phyloP scores from a whole-genome alignment of 345 rosid species.

The Pistacia integerrima region DNA sequence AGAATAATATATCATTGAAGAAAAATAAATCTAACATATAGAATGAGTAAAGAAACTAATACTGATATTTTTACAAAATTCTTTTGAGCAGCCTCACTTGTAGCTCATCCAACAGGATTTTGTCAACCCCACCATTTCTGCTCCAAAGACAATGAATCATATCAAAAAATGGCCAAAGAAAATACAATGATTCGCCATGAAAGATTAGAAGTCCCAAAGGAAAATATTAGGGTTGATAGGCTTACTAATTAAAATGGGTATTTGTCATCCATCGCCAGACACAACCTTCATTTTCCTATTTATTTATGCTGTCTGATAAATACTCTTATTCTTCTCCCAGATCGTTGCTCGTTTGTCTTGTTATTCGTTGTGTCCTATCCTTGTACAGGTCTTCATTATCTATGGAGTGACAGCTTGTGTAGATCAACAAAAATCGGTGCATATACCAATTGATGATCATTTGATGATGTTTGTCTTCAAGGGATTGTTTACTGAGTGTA shows the following conservation, averaged over 20 bases:
- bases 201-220: background rate
- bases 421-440: background rate
- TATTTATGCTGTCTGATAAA: constrained; percentile 13
- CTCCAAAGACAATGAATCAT: constrained; percentile 7
- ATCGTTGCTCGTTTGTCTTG: background rate
- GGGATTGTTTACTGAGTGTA: constrained; percentile 4
- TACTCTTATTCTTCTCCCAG: background rate
- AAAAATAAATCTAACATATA: constrained; percentile 1
- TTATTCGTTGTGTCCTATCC: background rate
- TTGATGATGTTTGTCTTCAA: constrained; percentile 14
- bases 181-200: background rate
- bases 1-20: background rate
- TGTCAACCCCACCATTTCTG: constrained; percentile 16
- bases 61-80: constrained; percentile 29
- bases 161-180: background rate
- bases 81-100: constrained; percentile 9
- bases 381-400: background rate
- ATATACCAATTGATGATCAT: constrained; percentile 10
- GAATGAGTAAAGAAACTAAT: constrained; percentile 4
- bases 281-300: constrained; percentile 9
- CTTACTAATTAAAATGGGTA: constrained; percentile 15
- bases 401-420: background rate
- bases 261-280: background rate
- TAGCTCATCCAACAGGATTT: background rate
- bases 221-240: background rate